A percentile compares a stretch with the other conserved stretches of the same genome.
Evolutionary conservation across 768 basidiomycete species (phyloP).

Genomic region (Nevesoporus exiguus): DNA sequence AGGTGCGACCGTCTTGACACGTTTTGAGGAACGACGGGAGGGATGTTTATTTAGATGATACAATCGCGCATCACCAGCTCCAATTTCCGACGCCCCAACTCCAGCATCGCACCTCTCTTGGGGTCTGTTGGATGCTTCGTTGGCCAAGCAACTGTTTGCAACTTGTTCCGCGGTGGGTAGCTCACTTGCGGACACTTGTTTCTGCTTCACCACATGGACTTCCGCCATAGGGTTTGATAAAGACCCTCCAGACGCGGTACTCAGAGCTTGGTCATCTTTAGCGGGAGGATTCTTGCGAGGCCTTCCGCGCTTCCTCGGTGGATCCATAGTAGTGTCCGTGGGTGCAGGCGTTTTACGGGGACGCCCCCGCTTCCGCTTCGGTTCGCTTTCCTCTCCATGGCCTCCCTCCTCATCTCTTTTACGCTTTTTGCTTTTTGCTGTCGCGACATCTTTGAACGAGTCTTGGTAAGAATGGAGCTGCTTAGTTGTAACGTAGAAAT

Average conservation of each 20-base stretch:
- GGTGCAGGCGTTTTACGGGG: conserved; percentile 42
- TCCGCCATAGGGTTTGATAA: conserved; percentile 1
- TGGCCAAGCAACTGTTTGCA: not conserved
- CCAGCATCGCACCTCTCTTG: not conserved
- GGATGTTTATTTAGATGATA: not conserved
- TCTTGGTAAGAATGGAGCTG: conserved; percentile 49
- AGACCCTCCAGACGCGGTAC: conserved; percentile 3
- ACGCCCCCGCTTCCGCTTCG: conserved; percentile 49
- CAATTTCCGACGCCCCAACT: not conserved
- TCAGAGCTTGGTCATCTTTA: conserved; percentile 1
- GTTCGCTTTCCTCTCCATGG: conserved; percentile 18
- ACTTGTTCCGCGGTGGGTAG: not conserved
- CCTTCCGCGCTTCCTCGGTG: conserved; percentile 36
- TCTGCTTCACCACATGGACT: not conserved
- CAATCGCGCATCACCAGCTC: not conserved
- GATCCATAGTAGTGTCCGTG: conserved; percentile 5
- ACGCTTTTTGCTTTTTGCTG: conserved; percentile 27
- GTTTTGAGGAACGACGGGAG: conserved; percentile 3
- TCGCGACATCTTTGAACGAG: conserved; percentile 38
- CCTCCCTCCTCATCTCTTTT: conserved; percentile 28
- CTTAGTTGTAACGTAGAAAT: conserved; percentile 53
- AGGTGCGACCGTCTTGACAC: not conserved
- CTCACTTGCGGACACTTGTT: not conserved
- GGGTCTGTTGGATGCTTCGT: not conserved
- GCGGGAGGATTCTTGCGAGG: conserved; percentile 27